Percentiles rank a stretch among this genome's conserved stretches.
phyloP scores from a whole-genome alignment of 768 basidiomycete genomes.

The Candolleomyces eurysporus region DNA sequence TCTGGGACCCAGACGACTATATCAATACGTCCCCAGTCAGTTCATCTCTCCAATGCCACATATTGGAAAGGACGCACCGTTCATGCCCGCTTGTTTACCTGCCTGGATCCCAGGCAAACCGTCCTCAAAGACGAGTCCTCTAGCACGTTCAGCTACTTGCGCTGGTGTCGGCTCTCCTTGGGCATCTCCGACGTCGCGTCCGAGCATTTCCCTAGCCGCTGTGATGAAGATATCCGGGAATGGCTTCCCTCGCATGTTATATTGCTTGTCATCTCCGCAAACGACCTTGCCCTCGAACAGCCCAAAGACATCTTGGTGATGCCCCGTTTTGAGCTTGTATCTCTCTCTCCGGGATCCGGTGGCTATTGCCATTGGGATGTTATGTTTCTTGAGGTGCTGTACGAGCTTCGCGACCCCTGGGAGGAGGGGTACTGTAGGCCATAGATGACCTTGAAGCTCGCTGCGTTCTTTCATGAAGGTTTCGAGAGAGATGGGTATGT shows the following conservation, averaged over 20 bases:
- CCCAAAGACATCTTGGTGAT: conserved; percentile 56
- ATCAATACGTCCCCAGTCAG: not conserved
- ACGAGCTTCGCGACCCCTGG: conserved; percentile 72
- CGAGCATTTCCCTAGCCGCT: conserved; percentile 62
- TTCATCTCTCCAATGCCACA: not conserved
- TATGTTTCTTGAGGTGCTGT: conserved; percentile 63
- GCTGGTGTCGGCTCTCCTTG: conserved; percentile 29
- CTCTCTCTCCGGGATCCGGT: conserved; percentile 71
- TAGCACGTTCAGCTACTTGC: conserved; percentile 47
- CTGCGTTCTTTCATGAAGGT: conserved; percentile 59
- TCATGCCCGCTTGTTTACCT: conserved; percentile 83
- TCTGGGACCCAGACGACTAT: conserved; percentile 88
- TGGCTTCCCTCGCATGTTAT: conserved; percentile 69
- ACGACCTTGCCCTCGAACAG: conserved; percentile 64
- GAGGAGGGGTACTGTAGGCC: conserved; percentile 70
- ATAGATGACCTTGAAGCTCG: conserved; percentile 55
- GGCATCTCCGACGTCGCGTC: conserved; percentile 52
- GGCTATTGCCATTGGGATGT: conserved; percentile 78
- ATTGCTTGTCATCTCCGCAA: conserved; percentile 65
- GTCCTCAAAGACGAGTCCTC: conserved; percentile 83
- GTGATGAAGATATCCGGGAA: conserved; percentile 78
- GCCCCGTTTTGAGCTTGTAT: conserved; percentile 63
- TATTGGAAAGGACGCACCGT: conserved; percentile 45
- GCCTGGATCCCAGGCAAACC: conserved; percentile 74
- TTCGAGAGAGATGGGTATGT: conserved; percentile 61